Conservation (phyloP, 257 asterid genomes). For the Penstemon newberryi region DNA sequence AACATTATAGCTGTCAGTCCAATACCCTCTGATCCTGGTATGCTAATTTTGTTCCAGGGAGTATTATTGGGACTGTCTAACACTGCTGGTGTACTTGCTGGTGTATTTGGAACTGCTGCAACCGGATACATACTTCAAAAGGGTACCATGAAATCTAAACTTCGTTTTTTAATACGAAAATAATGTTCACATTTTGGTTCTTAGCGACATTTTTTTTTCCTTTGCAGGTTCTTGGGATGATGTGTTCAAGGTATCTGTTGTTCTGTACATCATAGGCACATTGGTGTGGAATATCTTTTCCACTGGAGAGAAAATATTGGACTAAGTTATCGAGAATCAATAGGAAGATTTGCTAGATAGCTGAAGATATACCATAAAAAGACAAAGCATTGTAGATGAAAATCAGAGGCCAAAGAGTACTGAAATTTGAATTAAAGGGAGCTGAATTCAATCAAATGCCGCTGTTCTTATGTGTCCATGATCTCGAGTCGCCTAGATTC, state of each 20-base stretch:
- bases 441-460: constrained; percentile 22
- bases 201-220: not conserved
- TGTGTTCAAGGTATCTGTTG: constrained; percentile 83
- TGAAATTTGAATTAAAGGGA: not conserved
- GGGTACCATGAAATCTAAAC: constrained; percentile 45
- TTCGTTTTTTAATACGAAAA: not conserved
- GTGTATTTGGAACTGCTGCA: constrained; percentile 96
- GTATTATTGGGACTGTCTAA: constrained; percentile 84
- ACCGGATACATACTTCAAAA: constrained; percentile 96
- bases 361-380: constrained; percentile 4
- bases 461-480: not conserved
- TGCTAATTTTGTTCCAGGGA: constrained; percentile 54
- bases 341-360: constrained; percentile 9
- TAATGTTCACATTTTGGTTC: not conserved
- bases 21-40: not conserved
- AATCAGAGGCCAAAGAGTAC: constrained; percentile 7
- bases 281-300: constrained; percentile 82
- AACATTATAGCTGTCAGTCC: not conserved
- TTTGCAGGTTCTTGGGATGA: constrained; percentile 93
- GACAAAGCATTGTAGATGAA: not conserved
- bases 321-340: constrained; percentile 33
- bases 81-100: constrained; percentile 98
- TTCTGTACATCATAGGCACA: constrained; percentile 77
- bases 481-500: constrained; percentile 15
- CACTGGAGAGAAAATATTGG: constrained; percentile 83